Evolutionary conservation across 2,329 filamentous ascomycete genomes (phyloP).

Genomic region (Leptographium wingfieldii): DNA sequence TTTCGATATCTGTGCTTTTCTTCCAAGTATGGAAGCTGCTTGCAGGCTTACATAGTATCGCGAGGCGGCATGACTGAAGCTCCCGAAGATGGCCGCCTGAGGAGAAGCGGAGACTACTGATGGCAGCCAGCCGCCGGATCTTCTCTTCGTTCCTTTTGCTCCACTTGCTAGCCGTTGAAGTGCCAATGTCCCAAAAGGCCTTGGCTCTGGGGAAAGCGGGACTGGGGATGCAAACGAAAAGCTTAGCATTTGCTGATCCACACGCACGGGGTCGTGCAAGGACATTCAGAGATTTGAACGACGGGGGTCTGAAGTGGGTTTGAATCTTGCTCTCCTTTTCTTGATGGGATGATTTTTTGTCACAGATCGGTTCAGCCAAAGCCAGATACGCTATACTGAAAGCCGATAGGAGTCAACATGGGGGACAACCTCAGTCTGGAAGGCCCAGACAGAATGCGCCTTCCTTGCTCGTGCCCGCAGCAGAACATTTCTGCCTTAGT

Average conservation of each 20-base stretch:
- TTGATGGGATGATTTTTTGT: not conserved
- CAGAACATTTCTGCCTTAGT: not conserved
- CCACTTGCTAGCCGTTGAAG: not conserved
- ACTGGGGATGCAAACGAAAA: not conserved
- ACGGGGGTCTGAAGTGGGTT: not conserved
- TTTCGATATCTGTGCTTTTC: too few species aligned
- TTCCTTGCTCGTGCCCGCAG: not conserved
- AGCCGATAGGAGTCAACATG: not conserved
- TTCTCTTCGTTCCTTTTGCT: not conserved
- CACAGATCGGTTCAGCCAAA: not conserved
- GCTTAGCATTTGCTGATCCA: not conserved
- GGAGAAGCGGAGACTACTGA: not conserved
- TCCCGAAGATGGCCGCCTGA: not conserved
- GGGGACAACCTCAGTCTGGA: not conserved
- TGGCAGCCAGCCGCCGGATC: not conserved
- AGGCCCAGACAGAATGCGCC: not conserved
- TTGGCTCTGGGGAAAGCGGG: slow-evolving; percentile 2
- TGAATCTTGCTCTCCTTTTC: not conserved
- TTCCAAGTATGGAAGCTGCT: not conserved
- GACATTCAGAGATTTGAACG: not conserved
- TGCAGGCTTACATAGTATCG: not conserved
- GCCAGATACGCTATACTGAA: not conserved
- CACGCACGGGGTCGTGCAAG: not conserved
- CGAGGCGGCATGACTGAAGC: not conserved
- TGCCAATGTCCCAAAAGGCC: not conserved